Percentiles rank a stretch among this genome's conserved stretches.
Conservation (phyloP, 805 yeast genomes). For the Metschnikowia chrysomelidarum region DNA sequence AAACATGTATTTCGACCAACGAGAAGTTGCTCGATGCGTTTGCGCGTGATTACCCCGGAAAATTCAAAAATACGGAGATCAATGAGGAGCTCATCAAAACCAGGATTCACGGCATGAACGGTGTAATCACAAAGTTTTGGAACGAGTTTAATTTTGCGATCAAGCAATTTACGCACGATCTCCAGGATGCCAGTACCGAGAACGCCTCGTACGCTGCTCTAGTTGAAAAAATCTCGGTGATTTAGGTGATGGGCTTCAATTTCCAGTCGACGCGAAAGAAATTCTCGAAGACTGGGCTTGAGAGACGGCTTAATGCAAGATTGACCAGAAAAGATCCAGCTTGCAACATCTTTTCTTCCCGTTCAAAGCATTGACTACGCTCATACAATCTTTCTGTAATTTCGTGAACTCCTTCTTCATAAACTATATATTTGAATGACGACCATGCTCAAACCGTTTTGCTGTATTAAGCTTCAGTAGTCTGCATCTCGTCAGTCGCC, state of each 20-base stretch:
- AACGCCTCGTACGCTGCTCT: slow-evolving; percentile 14
- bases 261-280: no score
- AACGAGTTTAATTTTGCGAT: slow-evolving; percentile 15
- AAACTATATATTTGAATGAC: not conserved
- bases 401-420: not conserved
- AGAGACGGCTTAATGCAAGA: no score
- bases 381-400: not conserved
- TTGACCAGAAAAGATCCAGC: no score
- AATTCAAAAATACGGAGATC: slow-evolving; percentile 32
- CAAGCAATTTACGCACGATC: slow-evolving; percentile 11
- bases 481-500: slow-evolving; percentile 17
- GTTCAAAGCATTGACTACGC: no score
- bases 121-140: slow-evolving; percentile 19
- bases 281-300: no score
- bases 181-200: slow-evolving; percentile 14
- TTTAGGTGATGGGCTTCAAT: no score
- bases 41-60: slow-evolving; percentile 25
- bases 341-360: no score
- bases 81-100: slow-evolving; percentile 35
- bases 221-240: slow-evolving; percentile 12
- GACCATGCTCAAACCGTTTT: no score
- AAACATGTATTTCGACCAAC: slow-evolving; percentile 49
- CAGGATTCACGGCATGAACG: slow-evolving; percentile 15
- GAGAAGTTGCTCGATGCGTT: slow-evolving; percentile 43
- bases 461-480: no score